Percentiles rank a stretch among this genome's conserved stretches.
Conservation (phyloP, 495 filamentous ascomycete genomes). For the Penicillium cosmopolitanum region DNA sequence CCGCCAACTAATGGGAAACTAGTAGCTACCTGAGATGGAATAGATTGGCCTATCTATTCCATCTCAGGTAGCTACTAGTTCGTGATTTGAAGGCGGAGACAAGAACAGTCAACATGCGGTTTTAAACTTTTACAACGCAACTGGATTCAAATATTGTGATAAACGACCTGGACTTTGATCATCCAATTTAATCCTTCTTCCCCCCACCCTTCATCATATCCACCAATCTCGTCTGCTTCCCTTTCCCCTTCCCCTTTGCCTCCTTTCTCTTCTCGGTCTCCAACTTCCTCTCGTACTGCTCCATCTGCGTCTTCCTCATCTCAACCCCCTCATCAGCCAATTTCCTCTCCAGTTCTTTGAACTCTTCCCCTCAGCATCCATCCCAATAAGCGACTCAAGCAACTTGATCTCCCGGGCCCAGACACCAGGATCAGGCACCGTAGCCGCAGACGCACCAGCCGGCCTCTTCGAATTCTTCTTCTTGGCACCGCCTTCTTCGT, state of each 20-base stretch:
- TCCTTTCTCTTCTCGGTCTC: constrained; percentile 62
- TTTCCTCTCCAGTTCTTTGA: constrained; percentile 62
- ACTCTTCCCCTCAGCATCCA: constrained; percentile 72
- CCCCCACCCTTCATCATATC: constrained; percentile 42
- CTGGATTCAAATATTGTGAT: not conserved
- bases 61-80: too few species aligned
- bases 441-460: constrained; percentile 25
- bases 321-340: constrained; percentile 68
- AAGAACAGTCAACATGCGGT: too few species aligned
- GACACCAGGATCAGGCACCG: constrained; percentile 69
- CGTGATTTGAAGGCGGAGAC: too few species aligned
- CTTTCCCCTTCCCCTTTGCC: constrained; percentile 34
- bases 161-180: not conserved
- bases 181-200: not conserved
- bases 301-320: constrained; percentile 74
- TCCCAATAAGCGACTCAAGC: constrained; percentile 84
- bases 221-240: constrained; percentile 48
- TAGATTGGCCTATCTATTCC: too few species aligned
- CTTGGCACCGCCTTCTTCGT: constrained; percentile 19
- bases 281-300: constrained; percentile 72
- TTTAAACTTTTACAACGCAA: too few species aligned
- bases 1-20: too few species aligned
- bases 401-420: constrained; percentile 90
- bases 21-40: too few species aligned
- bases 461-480: constrained; percentile 33